Evolutionary conservation across 2,329 filamentous ascomycete species (phyloP).

Genomic region (Rutstroemia sydowiana): DNA sequence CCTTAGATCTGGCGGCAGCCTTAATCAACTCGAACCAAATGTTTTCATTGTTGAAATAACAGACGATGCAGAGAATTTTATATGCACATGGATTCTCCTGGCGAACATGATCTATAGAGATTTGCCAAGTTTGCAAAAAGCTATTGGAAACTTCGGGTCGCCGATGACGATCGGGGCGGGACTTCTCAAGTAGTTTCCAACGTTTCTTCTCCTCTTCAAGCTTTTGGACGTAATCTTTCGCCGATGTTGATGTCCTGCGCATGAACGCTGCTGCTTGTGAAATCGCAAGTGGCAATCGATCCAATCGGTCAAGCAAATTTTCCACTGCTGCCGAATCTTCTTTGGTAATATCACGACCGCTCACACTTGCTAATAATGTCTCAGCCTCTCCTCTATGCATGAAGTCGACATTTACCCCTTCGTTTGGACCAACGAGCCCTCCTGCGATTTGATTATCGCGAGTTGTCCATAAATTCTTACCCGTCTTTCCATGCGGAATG

Average conservation of each 20-base stretch:
- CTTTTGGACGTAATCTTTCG: background rate
- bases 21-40: background rate
- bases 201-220: background rate
- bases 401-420: background rate
- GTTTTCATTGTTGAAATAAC: background rate
- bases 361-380: background rate
- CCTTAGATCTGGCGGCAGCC: background rate
- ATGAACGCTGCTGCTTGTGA: background rate
- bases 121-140: background rate
- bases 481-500: background rate
- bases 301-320: background rate
- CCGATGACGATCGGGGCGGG: background rate
- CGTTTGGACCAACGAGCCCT: background rate
- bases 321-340: background rate
- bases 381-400: background rate
- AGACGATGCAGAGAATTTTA: background rate
- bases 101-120: background rate
- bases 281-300: background rate
- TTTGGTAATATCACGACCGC: background rate
- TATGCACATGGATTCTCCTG: background rate
- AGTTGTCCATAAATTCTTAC: constrained; percentile 6
- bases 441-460: background rate
- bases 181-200: background rate
- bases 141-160: background rate
- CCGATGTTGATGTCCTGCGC: background rate